These are phyloP conservation scores for Leccinellum luteum DNA, from an alignment of 768 basidiomycete genomes.

Conservation along the genomic window DNA sequence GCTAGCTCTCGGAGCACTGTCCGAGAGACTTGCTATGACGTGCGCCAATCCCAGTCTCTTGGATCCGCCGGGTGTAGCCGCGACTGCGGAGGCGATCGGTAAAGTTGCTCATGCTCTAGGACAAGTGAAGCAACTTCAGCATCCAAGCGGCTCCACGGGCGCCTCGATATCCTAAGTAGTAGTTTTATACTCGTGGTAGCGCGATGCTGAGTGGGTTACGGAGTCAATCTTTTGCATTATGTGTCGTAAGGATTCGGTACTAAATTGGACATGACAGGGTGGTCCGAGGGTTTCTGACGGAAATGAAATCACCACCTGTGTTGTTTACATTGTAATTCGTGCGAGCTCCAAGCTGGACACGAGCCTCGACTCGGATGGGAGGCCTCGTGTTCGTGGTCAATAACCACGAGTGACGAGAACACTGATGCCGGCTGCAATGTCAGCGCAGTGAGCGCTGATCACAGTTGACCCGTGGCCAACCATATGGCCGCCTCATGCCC, in stretches of 20 bases:
- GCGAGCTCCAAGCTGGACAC: not conserved
- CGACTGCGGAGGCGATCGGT: constrained; percentile 64
- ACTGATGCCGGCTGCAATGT: not conserved
- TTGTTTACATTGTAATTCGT: not conserved
- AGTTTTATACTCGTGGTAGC: constrained; percentile 4
- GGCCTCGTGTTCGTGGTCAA: constrained; percentile 9
- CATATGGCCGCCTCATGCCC: constrained; percentile 31
- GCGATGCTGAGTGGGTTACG: constrained; percentile 8
- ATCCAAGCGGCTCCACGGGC: constrained; percentile 24
- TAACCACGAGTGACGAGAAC: not conserved
- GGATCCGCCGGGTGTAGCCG: constrained; percentile 51
- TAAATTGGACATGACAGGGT: not conserved
- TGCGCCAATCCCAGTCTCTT: constrained; percentile 35
- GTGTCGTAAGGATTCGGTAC: not conserved
- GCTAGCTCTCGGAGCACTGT: constrained; percentile 48
- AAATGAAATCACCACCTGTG: not conserved
- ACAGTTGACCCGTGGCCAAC: constrained; percentile 29
- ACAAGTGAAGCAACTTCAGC: constrained; percentile 57
- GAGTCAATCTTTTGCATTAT: not conserved
- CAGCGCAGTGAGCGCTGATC: constrained; percentile 1
- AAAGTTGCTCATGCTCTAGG: constrained; percentile 63
- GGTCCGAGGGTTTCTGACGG: constrained; percentile 1
- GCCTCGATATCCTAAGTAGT: constrained; percentile 15
- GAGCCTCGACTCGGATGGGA: not conserved
- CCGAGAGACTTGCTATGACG: constrained; percentile 47